Evolutionary conservation across 768 basidiomycete genomes (phyloP).

Genomic region (Termitomyces sp.): DNA sequence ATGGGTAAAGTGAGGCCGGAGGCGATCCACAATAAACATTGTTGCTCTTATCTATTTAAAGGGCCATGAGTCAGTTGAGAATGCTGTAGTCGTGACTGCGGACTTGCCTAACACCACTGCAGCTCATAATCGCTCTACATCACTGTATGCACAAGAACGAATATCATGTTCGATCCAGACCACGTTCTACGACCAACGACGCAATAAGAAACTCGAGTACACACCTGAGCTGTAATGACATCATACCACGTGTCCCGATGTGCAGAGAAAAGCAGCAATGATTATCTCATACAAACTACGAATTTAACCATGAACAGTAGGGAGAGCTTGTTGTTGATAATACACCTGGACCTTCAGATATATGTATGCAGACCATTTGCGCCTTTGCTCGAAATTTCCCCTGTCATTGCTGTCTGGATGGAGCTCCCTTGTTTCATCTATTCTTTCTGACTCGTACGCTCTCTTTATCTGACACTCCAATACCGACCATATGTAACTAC

Average conservation of each 20-base stretch:
- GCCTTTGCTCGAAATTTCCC: no score
- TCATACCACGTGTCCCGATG: neutral
- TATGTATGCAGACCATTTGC: neutral
- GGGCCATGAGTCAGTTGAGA: neutral
- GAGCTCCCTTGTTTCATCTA: neutral
- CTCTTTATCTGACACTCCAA: neutral
- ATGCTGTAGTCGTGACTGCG: neutral
- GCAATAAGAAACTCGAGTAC: neutral
- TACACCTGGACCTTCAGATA: neutral
- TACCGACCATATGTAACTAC: neutral
- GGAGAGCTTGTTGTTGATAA: neutral
- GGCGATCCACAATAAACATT: neutral
- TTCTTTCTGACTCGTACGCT: neutral
- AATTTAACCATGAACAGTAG: neutral
- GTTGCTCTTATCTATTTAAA: neutral
- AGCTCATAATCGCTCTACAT: neutral
- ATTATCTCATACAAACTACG: neutral
- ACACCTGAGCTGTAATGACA: neutral
- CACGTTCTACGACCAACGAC: neutral
- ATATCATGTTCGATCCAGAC: neutral
- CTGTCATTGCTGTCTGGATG: neutral
- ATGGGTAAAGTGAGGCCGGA: neutral
- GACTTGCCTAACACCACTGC: conserved; percentile 1
- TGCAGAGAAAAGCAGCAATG: no score
- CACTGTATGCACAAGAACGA: neutral